Conservation (phyloP, 371 early-diverging fungal species). For the Mortierella sp. region DNA sequence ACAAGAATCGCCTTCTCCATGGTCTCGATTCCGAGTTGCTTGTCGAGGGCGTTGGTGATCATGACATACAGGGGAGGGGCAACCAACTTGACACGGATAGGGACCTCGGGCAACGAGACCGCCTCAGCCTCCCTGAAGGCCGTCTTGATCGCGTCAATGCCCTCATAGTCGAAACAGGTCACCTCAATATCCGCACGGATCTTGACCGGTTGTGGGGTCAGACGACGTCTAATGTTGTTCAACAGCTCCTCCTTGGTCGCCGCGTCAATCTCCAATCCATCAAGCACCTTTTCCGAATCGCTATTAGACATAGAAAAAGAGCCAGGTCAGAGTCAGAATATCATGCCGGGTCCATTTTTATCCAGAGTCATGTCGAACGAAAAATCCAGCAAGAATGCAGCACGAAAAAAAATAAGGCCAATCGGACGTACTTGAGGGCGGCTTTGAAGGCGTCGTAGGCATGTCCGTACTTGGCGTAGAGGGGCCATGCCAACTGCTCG, state of each 20-base stretch:
- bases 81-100: constrained; percentile 82
- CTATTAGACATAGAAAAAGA: constrained; percentile 58
- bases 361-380: constrained; percentile 10
- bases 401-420: background rate
- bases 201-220: constrained; percentile 98
- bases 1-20: constrained; percentile 91
- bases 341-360: too few species aligned
- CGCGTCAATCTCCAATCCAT: constrained; percentile 77
- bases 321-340: constrained; percentile 88
- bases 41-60: constrained; percentile 90
- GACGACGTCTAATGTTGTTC: constrained; percentile 86
- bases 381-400: background rate
- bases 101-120: constrained; percentile 84
- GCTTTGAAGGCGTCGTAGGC: constrained; percentile 97
- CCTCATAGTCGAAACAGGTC: constrained; percentile 95
- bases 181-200: constrained; percentile 98
- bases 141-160: constrained; percentile 95
- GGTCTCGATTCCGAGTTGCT: constrained; percentile 86
- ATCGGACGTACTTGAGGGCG: constrained; percentile 79
- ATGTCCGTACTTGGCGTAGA: constrained; percentile 97
- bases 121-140: constrained; percentile 93
- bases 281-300: constrained; percentile 91
- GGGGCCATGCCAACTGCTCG: constrained; percentile 95
- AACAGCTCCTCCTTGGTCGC: constrained; percentile 83
- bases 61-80: constrained; percentile 98